A percentile compares a stretch with the other conserved stretches of the same genome.
phyloP scores from a whole-genome alignment of 768 basidiomycete species.

The Neoboletus subvelutipes region DNA sequence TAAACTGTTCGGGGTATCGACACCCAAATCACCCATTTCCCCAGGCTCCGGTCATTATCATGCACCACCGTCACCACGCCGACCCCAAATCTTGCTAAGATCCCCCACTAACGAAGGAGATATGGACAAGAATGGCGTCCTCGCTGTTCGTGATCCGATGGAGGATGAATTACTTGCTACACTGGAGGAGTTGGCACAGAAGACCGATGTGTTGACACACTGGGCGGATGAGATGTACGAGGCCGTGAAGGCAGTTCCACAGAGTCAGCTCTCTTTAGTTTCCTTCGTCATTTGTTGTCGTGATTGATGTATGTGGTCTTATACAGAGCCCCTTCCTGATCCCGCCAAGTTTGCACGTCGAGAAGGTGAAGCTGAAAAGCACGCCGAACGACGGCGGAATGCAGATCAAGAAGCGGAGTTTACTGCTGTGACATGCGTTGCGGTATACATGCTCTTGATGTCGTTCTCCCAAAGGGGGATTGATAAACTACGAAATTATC shows the following conservation, averaged over 20 bases:
- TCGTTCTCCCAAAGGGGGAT: conserved; percentile 93
- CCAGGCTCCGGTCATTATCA: conserved; percentile 39
- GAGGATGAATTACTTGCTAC: conserved; percentile 80
- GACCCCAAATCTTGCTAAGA: conserved; percentile 50
- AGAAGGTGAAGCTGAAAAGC: conserved; percentile 70
- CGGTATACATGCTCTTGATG: conserved; percentile 89
- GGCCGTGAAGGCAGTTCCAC: conserved; percentile 79
- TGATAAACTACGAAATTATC: conserved; percentile 71
- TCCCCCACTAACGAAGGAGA: conserved; percentile 41
- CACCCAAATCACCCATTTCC: conserved; percentile 37
- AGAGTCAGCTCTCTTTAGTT: conserved; percentile 54
- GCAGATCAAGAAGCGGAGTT: conserved; percentile 80
- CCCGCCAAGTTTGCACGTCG: conserved; percentile 71
- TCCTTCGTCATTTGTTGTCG: neutral
- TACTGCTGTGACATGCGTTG: conserved; percentile 81
- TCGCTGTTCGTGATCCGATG: conserved; percentile 55
- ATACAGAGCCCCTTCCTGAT: conserved; percentile 74
- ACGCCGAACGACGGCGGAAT: conserved; percentile 65
- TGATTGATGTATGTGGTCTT: conserved; percentile 3
- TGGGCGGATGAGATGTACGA: conserved; percentile 97
- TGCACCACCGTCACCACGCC: conserved; percentile 54
- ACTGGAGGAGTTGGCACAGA: conserved; percentile 91
- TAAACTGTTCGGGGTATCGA: conserved; percentile 68
- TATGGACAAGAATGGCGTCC: conserved; percentile 19
- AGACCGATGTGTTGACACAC: conserved; percentile 88